Base-by-base conservation (phyloP, 2,329 filamentous ascomycete genomes). In the Tothia fuscella region DNA sequence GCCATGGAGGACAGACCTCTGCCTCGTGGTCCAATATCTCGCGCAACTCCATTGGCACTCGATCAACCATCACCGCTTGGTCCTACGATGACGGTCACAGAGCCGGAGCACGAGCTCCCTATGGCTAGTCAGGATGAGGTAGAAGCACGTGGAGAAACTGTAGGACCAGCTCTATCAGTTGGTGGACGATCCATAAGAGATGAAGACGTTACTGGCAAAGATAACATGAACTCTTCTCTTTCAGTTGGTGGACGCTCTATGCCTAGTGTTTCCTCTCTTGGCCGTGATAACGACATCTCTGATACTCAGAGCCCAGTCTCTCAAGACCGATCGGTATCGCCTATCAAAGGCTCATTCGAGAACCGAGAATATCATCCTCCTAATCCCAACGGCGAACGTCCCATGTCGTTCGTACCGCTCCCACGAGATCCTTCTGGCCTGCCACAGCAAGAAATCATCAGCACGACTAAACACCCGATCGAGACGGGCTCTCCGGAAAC, bases 361-460 rank as follows among this genome's bases (percentile, higher is more conserved):
- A 30, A 16, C 7, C 28, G 35, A 16, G 10, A 29, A 9, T 40
- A 28, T 20, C 14, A 41, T 19, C 25, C 35, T 3, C 30, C 37
- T 3, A 30, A 17, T 13, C 40, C 44, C 19, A 24, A 14, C 22
- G 14, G 41, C 2, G 50, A 52, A 17, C 53, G 56, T 7, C 48
- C 52, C 3, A 46, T 56, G 43, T 55, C 54, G 3, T 57, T 53
- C 35, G 43, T 51, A 43, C 48, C 48, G n/a, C 44, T 52, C 19
- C 44, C 47, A 25, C 39, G 48, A 21, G 51, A 54, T 38, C 30
- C 38, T 14, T 30, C 20, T 20, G 53, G 48, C 13, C n/a, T 29
- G 3, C 42, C 42, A 14, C 14, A 22, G 7, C 35, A 40, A 14
- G 42, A 45, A 21, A 5, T 41, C 17, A 44, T 44, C 28, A 44